Evolutionary conservation across 2,329 filamentous ascomycete species (phyloP), one percentile per base, ranked within the genome.

Genomic region (Apiospora hydei): DNA sequence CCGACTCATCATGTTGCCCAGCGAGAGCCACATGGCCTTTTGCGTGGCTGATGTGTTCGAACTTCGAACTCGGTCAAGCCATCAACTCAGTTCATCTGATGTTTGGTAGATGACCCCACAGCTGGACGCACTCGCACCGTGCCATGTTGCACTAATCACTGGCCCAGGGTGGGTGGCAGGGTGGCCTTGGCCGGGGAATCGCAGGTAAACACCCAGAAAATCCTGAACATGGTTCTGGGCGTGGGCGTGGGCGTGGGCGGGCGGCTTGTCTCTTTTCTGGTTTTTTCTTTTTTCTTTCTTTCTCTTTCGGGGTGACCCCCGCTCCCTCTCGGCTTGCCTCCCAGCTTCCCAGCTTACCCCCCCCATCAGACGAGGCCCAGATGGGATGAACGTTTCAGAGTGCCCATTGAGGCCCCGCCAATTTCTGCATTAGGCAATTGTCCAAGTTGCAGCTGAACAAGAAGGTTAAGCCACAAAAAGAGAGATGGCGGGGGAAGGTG

Each of bases 321-420:
- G 53, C 53, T 61, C 30, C 16, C 30, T 61, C 53, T 34, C 14
- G 41, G 13, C 4, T 8, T 26, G 49, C 49, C n/a, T 26, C n/a
- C 47, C 46, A 49, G 18, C 51, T 30, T 38, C 21, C 26, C 53
- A 61, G 53, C 53, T 38, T 34, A 57, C 53, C 41, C 53, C 51
- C 53, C 24, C 53, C 53, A 61, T 61, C 57, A 41, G 57, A 38
- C 53, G 38, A 38, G 30, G 30, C 18, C 53, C 30, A 61, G 30
- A 41, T 64, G 57, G 57, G 57, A 64, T 41, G 57, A 64, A 64
- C 57, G 57, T 64, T 64, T 64, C 57, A 64, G 57, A 64, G 18
- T 41, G 57, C 21, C 57, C 57, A 41, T 41, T 41, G 57, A 64
- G 57, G 57, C 34, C n/a, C 57, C 34, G 57, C 57, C 57, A 64